These are phyloP conservation scores for Actinidia chinensis DNA, from an alignment of 179 eudicot genomes.

Conservation along the genomic window DNA sequence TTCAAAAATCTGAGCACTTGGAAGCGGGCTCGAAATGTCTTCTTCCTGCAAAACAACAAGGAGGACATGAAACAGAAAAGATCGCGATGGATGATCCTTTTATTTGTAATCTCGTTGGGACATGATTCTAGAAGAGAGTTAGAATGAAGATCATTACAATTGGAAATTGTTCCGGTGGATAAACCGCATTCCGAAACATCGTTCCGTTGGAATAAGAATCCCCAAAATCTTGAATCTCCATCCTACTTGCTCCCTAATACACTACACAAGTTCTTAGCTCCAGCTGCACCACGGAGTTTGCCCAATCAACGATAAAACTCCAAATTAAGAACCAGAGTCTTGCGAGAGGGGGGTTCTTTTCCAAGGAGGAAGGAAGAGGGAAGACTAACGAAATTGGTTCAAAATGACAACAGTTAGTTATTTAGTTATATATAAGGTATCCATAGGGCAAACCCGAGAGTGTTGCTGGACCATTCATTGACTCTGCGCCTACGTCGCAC, in stretches of 20 bases:
- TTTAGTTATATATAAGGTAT: background rate
- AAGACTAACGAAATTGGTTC: background rate
- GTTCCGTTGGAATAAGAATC: background rate
- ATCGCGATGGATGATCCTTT: no score
- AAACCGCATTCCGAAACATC: conserved; percentile 31
- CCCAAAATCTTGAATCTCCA: background rate
- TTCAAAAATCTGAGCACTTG: conserved; percentile 53
- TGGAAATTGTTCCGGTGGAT: conserved; percentile 32
- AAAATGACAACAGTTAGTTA: conserved; percentile 25
- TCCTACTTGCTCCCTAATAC: no score
- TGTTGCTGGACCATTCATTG: conserved; percentile 24
- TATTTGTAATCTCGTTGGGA: no score
- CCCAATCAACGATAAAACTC: conserved; percentile 19
- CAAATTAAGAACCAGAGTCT: background rate
- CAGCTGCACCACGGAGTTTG: no score
- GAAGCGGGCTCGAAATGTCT: conserved; percentile 60
- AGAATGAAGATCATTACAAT: conserved; percentile 22
- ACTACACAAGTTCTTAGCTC: no score
- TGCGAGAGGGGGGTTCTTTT: conserved; percentile 6
- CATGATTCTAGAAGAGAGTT: background rate
- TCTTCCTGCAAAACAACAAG: conserved; percentile 55
- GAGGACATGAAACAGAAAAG: no score
- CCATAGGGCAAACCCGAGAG: conserved; percentile 14
- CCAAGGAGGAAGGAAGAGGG: background rate
- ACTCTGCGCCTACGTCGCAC: conserved; percentile 11